Percentiles rank a stretch among this genome's conserved stretches.
phyloP scores from a whole-genome alignment of 2,329 filamentous ascomycete genomes.

The Epicoccum nigrum region DNA sequence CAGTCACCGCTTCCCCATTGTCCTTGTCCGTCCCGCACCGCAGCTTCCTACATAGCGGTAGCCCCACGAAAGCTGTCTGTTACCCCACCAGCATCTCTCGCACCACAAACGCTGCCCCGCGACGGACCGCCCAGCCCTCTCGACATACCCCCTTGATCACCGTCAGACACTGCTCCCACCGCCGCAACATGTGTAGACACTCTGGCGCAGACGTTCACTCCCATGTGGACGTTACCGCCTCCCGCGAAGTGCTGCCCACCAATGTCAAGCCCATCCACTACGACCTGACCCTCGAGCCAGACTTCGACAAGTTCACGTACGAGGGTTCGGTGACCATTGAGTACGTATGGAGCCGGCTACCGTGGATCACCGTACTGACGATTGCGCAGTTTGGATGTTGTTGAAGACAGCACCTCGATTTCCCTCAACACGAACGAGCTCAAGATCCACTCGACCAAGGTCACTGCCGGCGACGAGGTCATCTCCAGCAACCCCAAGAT shows the following conservation, averaged over 20 bases:
- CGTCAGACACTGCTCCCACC: constrained; percentile 72
- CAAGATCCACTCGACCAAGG: constrained; percentile 75
- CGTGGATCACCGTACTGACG: constrained; percentile 26
- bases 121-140: constrained; percentile 26
- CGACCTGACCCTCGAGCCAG: constrained; percentile 86
- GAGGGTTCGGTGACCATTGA: constrained; percentile 85
- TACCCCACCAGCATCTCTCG: constrained; percentile 37
- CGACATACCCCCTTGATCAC: constrained; percentile 28
- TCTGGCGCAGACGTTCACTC: constrained; percentile 61
- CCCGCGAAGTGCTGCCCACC: constrained; percentile 84
- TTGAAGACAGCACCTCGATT: constrained; percentile 82
- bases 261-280: constrained; percentile 95
- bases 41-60: constrained; percentile 29
- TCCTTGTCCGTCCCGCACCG: constrained; percentile 20
- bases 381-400: constrained; percentile 70
- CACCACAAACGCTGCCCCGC: constrained; percentile 31
- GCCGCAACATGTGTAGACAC: constrained; percentile 75
- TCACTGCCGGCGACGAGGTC: constrained; percentile 65
- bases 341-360: constrained; percentile 48
- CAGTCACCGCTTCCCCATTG: constrained; percentile 32
- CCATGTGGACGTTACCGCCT: constrained; percentile 65
- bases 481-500: constrained; percentile 69
- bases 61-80: constrained; percentile 31
- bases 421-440: constrained; percentile 88
- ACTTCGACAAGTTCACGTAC: constrained; percentile 87